These are phyloP conservation scores for Groenewaldozyma salmanticensis DNA, from an alignment of 805 yeast genomes.

Conservation along the genomic window DNA sequence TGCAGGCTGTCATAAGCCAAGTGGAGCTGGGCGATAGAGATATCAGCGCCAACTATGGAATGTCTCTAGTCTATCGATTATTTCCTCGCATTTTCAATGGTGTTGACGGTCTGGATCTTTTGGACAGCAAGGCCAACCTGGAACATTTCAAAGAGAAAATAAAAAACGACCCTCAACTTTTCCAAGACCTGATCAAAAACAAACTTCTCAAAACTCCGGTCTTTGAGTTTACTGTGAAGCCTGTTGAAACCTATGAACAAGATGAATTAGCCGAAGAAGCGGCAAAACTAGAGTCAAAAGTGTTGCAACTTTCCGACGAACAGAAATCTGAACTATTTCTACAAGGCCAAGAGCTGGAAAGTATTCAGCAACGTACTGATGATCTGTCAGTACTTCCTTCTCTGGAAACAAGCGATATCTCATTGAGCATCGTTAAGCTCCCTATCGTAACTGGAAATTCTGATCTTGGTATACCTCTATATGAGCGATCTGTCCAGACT, in stretches of 20 bases:
- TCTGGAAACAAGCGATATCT: conserved; percentile 62
- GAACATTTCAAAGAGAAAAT: conserved; percentile 54
- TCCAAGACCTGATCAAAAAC: conserved; percentile 48
- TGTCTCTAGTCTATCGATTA: conserved; percentile 60
- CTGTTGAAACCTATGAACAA: conserved; percentile 47
- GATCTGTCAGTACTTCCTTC: conserved; percentile 78
- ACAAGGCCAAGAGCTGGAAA: conserved; percentile 50
- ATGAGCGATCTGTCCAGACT: conserved; percentile 11
- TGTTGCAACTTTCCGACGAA: conserved; percentile 36
- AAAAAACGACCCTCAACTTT: conserved; percentile 42
- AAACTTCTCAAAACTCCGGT: conserved; percentile 45
- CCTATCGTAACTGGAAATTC: conserved; percentile 11
- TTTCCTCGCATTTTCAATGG: conserved; percentile 83
- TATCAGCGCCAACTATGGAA: conserved; percentile 84
- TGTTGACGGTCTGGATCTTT: conserved; percentile 59
- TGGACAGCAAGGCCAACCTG: conserved; percentile 58
- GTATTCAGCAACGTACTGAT: conserved; percentile 57
- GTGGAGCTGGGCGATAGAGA: conserved; percentile 75
- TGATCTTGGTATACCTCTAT: background rate
- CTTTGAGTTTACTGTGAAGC: conserved; percentile 70
- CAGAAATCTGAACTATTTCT: conserved; percentile 51
- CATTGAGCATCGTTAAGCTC: conserved; percentile 25
- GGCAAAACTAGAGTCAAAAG: conserved; percentile 36
- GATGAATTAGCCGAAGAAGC: conserved; percentile 47
- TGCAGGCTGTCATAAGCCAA: conserved; percentile 86